Base-by-base conservation (phyloP, 73 alveolate genomes). In the Tetrahymena borealis region DNA sequence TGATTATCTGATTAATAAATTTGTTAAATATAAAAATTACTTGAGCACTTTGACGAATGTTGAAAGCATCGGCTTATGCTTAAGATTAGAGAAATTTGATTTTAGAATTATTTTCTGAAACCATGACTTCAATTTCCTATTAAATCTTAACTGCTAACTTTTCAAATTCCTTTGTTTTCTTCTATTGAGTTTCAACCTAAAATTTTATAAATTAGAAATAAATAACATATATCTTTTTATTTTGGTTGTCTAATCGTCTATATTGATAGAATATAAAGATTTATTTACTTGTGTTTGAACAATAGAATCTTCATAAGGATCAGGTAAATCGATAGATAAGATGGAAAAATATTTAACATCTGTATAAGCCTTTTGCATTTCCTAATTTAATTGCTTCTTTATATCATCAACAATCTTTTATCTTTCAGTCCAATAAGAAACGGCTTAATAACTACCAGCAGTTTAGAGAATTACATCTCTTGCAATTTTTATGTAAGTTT, bases 371-470 rank as follows among this genome's bases (percentile, higher is more conserved):
- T 93, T 85, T 90, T 85, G 36, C 35, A 93, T 77, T 93, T 93
- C 95, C 32, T 79, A 37, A 24, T 78, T 15, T 4, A 93, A 85
- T 85, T 85, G 41, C 11, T 85, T 42, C 91, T 39, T 32, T 42
- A 93, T 85, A 39, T 33, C 95, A 18, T 79, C 77, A 39, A 90
- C 91, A 38, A 93, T 40, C 39, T 38, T 32, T 16, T 39, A 37
- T 33, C 91, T 93, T 20, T 79, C 78, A 12, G 91, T 38, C 93
- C 95, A 93, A 85, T 93, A 90, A 79, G 90, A 79, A 3, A 92
- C 93, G 9, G 95, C 95, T 90, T 93, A 91, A 85, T 79, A 93
- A 33, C 37, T 93, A 33, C 95, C 95, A 4, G 95, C 95, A 35
- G 95, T 91, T 85, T 93, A 36, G 37, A 93, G 78, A 42, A 93